phyloP scores from a whole-genome alignment of 345 rosid species.

The Syzygium jambos region DNA sequence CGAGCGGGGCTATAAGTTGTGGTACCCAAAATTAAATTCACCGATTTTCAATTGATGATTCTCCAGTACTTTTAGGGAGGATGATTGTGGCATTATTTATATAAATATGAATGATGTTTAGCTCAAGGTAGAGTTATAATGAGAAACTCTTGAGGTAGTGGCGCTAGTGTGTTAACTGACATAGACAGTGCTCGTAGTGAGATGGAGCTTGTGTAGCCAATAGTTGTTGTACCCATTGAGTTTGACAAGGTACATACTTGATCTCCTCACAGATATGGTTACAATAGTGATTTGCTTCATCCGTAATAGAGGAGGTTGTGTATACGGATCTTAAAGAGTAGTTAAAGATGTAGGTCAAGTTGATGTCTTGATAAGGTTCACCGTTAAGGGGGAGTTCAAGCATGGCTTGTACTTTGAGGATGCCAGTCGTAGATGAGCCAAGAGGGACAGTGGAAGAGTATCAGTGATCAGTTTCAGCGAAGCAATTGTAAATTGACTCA shows the following conservation, averaged over 20 bases:
- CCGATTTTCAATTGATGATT: too few species aligned
- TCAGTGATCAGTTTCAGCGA: not conserved
- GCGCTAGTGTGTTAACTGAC: not conserved
- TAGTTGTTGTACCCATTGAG: not conserved
- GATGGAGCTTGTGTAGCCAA: not conserved
- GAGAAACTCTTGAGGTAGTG: not conserved
- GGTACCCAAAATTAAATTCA: not conserved
- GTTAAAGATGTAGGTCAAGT: not conserved
- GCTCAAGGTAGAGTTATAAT: not conserved
- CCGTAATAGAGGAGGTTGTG: not conserved
- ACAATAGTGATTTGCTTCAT: not conserved
- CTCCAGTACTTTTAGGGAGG: not conserved
- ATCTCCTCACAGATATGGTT: not conserved
- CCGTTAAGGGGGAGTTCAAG: not conserved
- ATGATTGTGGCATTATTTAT: not conserved
- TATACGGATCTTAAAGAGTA: not conserved
- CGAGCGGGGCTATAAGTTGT: not conserved
- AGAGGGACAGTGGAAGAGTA: not conserved
- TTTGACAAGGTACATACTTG: not conserved
- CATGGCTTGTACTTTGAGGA: not conserved
- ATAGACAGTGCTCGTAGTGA: rapidly evolving
- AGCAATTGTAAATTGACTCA: not conserved
- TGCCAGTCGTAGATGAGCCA: not conserved
- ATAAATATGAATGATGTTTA: not conserved
- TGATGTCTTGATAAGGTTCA: not conserved